Base-by-base conservation (phyloP, 1,284 basidiomycete genomes). In the Heterobasidion annosum region DNA sequence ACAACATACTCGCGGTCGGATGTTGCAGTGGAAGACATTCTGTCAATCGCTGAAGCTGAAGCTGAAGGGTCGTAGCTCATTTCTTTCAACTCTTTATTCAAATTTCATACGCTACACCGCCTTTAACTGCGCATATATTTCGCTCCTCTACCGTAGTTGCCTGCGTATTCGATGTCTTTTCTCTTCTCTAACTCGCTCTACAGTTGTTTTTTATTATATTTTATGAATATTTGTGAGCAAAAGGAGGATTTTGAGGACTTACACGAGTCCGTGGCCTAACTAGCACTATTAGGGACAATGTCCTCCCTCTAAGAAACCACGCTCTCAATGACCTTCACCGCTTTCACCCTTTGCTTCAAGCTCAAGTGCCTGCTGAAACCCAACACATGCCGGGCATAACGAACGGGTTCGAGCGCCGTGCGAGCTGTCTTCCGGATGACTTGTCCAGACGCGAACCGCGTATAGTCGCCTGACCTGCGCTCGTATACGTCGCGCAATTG, bases 381-480 rank as follows among this genome's bases (percentile, higher is more conserved):
- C 55, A 83, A 63, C 47, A 68, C 66, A 33, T 76, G 65, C 16
- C 66, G 65, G 25, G 78, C 75, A 35, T 73, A 67, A 43, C 68
- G 69, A 42, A 72, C 54, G n/a, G 76, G 71, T 19, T 70, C 68
- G 35, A 74, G 65, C 51, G 66, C 60, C 49, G 10, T 46, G 34
- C 25, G 53, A 45, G 4, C 9, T 9, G 44, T 15, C 58, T 56
- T 56, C 44, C 47, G 40, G 34, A 49, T 18, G 18, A 54, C 54
- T 40, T 19, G 13, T 12, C 40, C 54, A 15, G 64, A 68, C 44
- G 73, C 61, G 57, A 76, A 77, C 34, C 71, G 72, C 13, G 73
- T 67, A 60, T 85, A 85, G 58, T 81, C 74, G 34, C 81, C 79
- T 6, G 69, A 77, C 32, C 65, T 59, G 13, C 61, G 62, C 61